Base-by-base conservation (phyloP, 192 early-diverging fungal genomes). In the Coemansia asiatica region DNA sequence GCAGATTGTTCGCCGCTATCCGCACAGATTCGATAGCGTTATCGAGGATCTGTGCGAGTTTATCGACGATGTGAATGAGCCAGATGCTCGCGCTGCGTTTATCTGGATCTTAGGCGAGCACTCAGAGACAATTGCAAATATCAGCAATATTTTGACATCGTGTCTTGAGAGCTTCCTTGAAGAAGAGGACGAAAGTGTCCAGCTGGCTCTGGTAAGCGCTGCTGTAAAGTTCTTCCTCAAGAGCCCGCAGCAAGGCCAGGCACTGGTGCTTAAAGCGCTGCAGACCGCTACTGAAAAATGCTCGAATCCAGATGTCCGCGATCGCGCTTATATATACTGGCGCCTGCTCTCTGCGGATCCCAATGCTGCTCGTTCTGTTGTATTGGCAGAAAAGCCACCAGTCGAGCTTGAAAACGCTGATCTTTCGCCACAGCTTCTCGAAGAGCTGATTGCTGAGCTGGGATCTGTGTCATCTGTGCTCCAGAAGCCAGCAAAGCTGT, bases 91-190 rank as follows among this genome's bases (percentile, higher is more conserved):
- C 36, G 95, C 90, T 10, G 90, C 94, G 2, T 70, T 97, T 59
- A 90, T 96, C 68, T 98, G 96, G 96, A 95, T 96, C 61, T 76
- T 98, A 78, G 96, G 96, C 66, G 95, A 98, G 69, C 96, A 98
- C 72, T 90, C 95, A 8, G 91, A 97, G 67, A 76, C 88, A 26
- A 91, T 98, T 60, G 87, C 88, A 27, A 95, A 95, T 74, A 90
- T 91, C 0, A 75, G 82, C 29, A 91, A 91, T 56, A 71, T 98
- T 47, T 83, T 98, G 49, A 77, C 86, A 6, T 76, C 81, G 25
- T 92, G 90, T 77, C 76, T 94, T 66, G 95, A 98, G 56, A 84
- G 83, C 21, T 97, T 99, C 75, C 62, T 82, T 16, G 84, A 89
- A 53, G 91, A 95, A 54, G 95, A 99, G 66, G 88, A 87, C 57